Evolutionary conservation across 192 early-diverging fungal genomes (phyloP).

Genomic region (Phycomyces blakesleeanus): DNA sequence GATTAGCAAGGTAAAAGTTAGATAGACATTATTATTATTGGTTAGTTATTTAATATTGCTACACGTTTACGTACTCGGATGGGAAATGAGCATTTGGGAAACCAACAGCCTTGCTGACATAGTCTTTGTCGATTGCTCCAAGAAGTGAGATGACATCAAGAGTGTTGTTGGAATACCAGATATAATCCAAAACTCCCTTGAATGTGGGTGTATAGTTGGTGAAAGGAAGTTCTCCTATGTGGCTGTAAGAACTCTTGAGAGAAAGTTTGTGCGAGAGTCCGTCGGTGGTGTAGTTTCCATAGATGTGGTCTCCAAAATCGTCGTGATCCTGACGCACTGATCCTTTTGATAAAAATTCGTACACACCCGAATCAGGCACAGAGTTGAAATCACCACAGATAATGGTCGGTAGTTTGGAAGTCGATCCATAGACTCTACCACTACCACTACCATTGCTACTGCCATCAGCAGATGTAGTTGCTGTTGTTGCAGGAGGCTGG

Average conservation of each 20-base stretch:
- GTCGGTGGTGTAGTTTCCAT: constrained; percentile 80
- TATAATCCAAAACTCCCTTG: constrained; percentile 89
- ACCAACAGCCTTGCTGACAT: constrained; percentile 74
- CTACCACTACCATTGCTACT: too few species aligned
- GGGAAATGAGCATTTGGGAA: constrained; percentile 91
- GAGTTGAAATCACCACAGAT: constrained; percentile 96
- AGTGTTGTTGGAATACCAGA: constrained; percentile 81
- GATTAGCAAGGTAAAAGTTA: too few species aligned
- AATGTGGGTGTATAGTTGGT: constrained; percentile 90
- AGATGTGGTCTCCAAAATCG: constrained; percentile 78
- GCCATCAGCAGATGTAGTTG: too few species aligned
- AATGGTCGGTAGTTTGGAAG: constrained; percentile 57
- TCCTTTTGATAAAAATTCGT: constrained; percentile 83
- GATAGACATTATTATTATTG: too few species aligned
- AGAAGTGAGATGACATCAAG: constrained; percentile 77
- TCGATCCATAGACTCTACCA: constrained; percentile 28
- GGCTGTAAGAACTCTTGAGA: constrained; percentile 78
- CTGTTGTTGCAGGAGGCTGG: constrained; percentile 25
- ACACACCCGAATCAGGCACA: constrained; percentile 82
- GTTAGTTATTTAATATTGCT: too few species aligned
- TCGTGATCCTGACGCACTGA: constrained; percentile 74
- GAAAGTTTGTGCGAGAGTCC: constrained; percentile 80
- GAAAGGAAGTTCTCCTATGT: constrained; percentile 74
- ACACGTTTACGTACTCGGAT: constrained; percentile 61
- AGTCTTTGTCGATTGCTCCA: constrained; percentile 78